A percentile compares a stretch with the other conserved stretches of the same genome.
phyloP scores from a whole-genome alignment of 768 basidiomycete species.

The Mycena haematopus region DNA sequence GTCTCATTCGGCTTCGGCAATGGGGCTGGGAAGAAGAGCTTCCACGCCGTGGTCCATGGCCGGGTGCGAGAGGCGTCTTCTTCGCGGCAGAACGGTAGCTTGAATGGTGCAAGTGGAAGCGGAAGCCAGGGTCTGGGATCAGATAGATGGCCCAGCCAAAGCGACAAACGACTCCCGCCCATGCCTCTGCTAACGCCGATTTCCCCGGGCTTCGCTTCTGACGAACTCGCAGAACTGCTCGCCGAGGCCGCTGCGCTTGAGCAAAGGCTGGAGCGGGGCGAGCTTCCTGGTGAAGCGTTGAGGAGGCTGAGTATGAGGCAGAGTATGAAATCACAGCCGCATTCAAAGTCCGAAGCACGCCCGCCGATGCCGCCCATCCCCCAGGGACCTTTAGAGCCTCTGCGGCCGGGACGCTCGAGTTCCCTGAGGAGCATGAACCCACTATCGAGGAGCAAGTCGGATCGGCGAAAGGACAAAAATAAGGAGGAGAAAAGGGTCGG shows the following conservation, averaged over 20 bases:
- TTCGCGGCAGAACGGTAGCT: not conserved
- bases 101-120: not conserved
- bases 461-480: not conserved
- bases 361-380: constrained; percentile 10
- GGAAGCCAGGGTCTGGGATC: not conserved
- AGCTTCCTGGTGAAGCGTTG: constrained; percentile 47
- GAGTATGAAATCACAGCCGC: constrained; percentile 18
- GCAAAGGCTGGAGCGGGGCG: constrained; percentile 56
- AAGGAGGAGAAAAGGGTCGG: constrained; percentile 1
- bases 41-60: constrained; percentile 64
- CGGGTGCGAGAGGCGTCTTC: constrained; percentile 50
- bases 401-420: constrained; percentile 12
- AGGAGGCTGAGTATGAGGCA: constrained; percentile 27
- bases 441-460: constrained; percentile 29
- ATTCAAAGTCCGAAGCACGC: not conserved
- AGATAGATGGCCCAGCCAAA: not conserved
- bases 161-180: constrained; percentile 37
- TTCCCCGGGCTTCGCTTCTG: constrained; percentile 49
- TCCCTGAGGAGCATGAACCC: constrained; percentile 24
- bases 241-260: constrained; percentile 67
- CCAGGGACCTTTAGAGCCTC: not conserved
- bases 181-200: constrained; percentile 44
- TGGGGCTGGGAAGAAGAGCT: constrained; percentile 39
- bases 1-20: constrained; percentile 25
- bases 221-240: constrained; percentile 60